phyloP scores from a whole-genome alignment of 495 filamentous ascomycete species.

The Podospora pseudocomata region DNA sequence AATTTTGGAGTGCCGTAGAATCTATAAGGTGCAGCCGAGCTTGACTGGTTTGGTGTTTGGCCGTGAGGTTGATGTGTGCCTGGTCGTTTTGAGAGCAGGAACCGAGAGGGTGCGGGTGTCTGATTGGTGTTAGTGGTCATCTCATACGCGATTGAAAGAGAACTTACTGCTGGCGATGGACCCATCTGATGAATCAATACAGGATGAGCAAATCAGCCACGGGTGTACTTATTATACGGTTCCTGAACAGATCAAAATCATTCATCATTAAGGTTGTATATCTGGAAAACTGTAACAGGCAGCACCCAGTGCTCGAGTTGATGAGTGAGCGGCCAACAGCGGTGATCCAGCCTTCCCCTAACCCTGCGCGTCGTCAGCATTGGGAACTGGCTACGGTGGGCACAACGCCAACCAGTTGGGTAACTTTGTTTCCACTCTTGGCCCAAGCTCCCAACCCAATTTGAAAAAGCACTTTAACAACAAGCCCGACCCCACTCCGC shows the following conservation, averaged over 20 bases:
- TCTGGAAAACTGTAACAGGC: neutral
- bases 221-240: neutral
- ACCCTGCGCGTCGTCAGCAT: neutral
- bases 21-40: constrained; percentile 27
- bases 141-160: neutral
- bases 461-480: neutral
- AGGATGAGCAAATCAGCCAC: neutral
- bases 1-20: constrained; percentile 45
- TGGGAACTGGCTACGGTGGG: neutral
- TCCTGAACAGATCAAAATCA: neutral
- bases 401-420: neutral
- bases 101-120: constrained; percentile 44
- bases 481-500: neutral
- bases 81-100: constrained; percentile 36
- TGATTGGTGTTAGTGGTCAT: constrained; percentile 12
- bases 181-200: constrained; percentile 7
- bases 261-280: neutral
- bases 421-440: neutral
- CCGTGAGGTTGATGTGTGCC: constrained; percentile 28
- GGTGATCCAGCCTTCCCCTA: neutral
- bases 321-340: neutral
- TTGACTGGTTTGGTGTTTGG: constrained; percentile 33
- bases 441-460: neutral
- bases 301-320: neutral
- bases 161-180: constrained; percentile 13